Percentiles rank a stretch among this genome's conserved stretches.
These are phyloP conservation scores for Peronospora destructor DNA, from an alignment of 352 stramenopile genomes.

Conservation along the genomic window DNA sequence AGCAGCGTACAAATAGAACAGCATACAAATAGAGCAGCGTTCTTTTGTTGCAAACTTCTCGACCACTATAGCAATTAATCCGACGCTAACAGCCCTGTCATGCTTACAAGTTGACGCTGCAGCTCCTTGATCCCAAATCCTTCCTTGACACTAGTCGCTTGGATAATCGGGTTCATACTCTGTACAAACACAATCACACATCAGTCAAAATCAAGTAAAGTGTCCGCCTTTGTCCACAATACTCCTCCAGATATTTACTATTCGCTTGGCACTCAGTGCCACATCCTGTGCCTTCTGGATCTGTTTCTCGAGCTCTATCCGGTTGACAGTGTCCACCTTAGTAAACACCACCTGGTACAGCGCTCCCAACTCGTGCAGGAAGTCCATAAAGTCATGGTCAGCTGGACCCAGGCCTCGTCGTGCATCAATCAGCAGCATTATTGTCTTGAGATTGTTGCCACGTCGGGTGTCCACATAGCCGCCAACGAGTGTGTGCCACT, in stretches of 20 bases:
- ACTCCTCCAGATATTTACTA: constrained; percentile 27
- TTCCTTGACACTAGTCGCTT: constrained; percentile 74
- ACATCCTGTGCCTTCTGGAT: constrained; percentile 46
- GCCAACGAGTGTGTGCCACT: constrained; percentile 76
- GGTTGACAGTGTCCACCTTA: constrained; percentile 72
- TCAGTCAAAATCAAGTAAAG: background rate
- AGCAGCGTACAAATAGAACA: too few relatives aligned
- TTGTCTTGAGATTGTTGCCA: constrained; percentile 62
- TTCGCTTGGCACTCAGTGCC: constrained; percentile 39
- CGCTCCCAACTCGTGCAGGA: constrained; percentile 69
- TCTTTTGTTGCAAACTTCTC: background rate
- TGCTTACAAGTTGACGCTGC: constrained; percentile 62
- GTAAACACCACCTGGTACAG: constrained; percentile 89
- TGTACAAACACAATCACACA: constrained; percentile 11
- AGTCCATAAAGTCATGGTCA: constrained; percentile 86
- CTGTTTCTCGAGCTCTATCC: constrained; percentile 38
- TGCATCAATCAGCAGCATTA: constrained; percentile 75
- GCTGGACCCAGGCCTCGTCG: constrained; percentile 65
- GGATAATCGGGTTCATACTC: constrained; percentile 80
- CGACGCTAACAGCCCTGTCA: constrained; percentile 42
- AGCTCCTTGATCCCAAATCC: constrained; percentile 69
- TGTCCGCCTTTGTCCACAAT: background rate
- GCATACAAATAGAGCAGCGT: constrained; percentile 14
- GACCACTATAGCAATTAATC: background rate
- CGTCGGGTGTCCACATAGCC: constrained; percentile 65